Conservation (phyloP, 768 basidiomycete species). For the Lepiota brunneoincarnata region DNA sequence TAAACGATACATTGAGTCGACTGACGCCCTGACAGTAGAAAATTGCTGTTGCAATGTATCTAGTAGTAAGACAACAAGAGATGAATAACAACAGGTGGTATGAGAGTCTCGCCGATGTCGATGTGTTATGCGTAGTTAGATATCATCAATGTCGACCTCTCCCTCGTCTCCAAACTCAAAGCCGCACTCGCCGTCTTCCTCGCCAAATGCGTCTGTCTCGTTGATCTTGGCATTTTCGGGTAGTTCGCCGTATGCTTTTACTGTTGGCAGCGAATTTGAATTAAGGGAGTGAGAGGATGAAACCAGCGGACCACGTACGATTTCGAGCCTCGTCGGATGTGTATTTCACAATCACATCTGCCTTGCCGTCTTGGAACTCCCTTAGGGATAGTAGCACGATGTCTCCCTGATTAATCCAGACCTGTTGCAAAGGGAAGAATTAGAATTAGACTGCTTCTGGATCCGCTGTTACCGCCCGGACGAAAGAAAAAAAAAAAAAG, state of each 20-base stretch:
- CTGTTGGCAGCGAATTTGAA: slow-evolving; percentile 29
- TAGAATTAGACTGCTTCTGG: neutral
- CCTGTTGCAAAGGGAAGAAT: slow-evolving; percentile 43
- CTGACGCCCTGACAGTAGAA: neutral
- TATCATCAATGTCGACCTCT: slow-evolving; percentile 89
- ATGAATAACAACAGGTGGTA: neutral
- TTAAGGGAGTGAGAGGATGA: neutral
- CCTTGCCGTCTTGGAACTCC: slow-evolving; percentile 99
- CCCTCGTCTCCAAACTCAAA: slow-evolving; percentile 91
- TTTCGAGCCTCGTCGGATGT: slow-evolving; percentile 93
- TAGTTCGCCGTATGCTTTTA: slow-evolving; percentile 97
- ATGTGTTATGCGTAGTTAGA: slow-evolving; percentile 38
- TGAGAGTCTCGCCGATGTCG: neutral
- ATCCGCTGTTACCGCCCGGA: no score
- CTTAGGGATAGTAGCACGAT: slow-evolving; percentile 93
- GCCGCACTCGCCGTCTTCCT: slow-evolving; percentile 85
- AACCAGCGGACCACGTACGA: slow-evolving; percentile 34
- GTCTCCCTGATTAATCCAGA: slow-evolving; percentile 99
- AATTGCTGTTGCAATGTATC: slow-evolving; percentile 15
- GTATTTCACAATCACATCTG: slow-evolving; percentile 99
- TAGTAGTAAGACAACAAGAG: slow-evolving; percentile 17
- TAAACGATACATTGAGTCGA: neutral
- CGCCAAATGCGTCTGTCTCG: slow-evolving; percentile 92
- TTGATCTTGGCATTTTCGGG: slow-evolving; percentile 97
- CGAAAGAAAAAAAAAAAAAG: slow-evolving; percentile 7